A percentile compares a stretch with the other conserved stretches of the same genome.
Evolutionary conservation across 805 yeast genomes (phyloP).

Genomic region (Zygosaccharomyces bisporus): DNA sequence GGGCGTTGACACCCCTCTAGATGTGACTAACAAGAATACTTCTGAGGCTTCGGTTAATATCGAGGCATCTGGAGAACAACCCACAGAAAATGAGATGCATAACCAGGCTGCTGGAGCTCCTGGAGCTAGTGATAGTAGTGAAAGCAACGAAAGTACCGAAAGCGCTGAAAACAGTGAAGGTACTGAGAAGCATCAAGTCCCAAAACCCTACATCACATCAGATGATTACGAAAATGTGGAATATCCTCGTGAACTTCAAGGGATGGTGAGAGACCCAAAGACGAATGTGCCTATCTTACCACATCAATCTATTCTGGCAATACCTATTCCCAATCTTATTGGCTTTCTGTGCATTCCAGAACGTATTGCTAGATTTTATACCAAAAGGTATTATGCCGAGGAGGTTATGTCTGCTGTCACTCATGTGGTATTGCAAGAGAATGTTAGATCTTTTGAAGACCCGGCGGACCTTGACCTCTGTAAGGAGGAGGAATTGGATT

Average conservation of each 20-base stretch:
- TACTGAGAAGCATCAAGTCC: slow-evolving; percentile 33
- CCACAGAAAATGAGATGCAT: no score
- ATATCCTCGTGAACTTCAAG: slow-evolving; percentile 59
- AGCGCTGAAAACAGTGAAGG: slow-evolving; percentile 4
- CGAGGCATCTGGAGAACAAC: slow-evolving; percentile 11
- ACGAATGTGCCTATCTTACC: slow-evolving; percentile 52
- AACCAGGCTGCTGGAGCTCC: background rate
- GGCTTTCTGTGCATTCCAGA: slow-evolving; percentile 78
- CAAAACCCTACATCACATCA: slow-evolving; percentile 60
- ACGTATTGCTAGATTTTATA: slow-evolving; percentile 75
- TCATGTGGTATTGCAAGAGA: slow-evolving; percentile 47
- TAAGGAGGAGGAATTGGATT: slow-evolving; percentile 68
- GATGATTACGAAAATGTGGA: slow-evolving; percentile 51
- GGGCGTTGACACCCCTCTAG: no score
- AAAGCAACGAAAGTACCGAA: background rate
- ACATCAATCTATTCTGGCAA: slow-evolving; percentile 73
- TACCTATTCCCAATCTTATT: slow-evolving; percentile 69
- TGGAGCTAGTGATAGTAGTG: background rate
- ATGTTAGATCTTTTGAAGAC: slow-evolving; percentile 48
- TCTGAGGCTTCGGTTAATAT: slow-evolving; percentile 4
- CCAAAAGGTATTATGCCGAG: slow-evolving; percentile 66
- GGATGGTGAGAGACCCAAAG: slow-evolving; percentile 32
- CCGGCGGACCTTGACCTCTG: slow-evolving; percentile 39
- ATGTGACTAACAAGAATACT: background rate
- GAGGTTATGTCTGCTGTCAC: slow-evolving; percentile 57